Evolutionary conservation across 2,329 filamentous ascomycete species (phyloP).

Genomic region (Exophiala calicioides): DNA sequence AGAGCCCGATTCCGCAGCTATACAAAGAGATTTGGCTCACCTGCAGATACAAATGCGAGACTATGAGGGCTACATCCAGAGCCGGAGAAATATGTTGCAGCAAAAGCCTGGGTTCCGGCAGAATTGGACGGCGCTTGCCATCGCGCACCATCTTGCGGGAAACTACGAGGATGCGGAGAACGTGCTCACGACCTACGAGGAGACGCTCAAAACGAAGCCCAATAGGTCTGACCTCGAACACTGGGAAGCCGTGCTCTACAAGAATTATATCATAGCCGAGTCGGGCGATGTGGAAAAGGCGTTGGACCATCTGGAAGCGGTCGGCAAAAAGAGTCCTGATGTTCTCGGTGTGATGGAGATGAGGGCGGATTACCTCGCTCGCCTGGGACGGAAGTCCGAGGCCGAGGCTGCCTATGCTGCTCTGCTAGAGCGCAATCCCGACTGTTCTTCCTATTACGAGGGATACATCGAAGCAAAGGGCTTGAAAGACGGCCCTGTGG

Average conservation of each 20-base stretch:
- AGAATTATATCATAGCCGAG: conserved; percentile 92
- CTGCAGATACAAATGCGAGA: conserved; percentile 97
- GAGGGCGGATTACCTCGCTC: conserved; percentile 78
- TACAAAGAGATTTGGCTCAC: conserved; percentile 88
- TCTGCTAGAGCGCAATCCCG: conserved; percentile 82
- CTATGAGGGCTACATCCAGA: conserved; percentile 89
- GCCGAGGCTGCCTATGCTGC: conserved; percentile 78
- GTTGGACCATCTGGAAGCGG: conserved; percentile 78
- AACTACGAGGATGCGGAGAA: conserved; percentile 85
- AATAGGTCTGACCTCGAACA: conserved; percentile 82
- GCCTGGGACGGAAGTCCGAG: conserved; percentile 75
- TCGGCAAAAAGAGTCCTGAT: conserved; percentile 77
- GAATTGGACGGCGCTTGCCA: conserved; percentile 96
- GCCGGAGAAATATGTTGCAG: conserved; percentile 83
- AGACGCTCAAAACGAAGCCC: conserved; percentile 77
- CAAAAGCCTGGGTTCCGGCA: conserved; percentile 77
- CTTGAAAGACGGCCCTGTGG: conserved; percentile 61
- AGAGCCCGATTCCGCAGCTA: conserved; percentile 92
- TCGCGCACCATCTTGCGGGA: conserved; percentile 88
- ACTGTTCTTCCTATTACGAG: conserved; percentile 84
- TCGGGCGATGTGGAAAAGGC: conserved; percentile 79
- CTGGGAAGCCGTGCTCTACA: conserved; percentile 91
- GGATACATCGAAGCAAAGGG: conserved; percentile 70
- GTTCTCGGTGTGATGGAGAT: conserved; percentile 81
- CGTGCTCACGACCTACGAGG: conserved; percentile 87